phyloP scores from a whole-genome alignment of 2,329 filamentous ascomycete species.

The Stylonectria norvegica region DNA sequence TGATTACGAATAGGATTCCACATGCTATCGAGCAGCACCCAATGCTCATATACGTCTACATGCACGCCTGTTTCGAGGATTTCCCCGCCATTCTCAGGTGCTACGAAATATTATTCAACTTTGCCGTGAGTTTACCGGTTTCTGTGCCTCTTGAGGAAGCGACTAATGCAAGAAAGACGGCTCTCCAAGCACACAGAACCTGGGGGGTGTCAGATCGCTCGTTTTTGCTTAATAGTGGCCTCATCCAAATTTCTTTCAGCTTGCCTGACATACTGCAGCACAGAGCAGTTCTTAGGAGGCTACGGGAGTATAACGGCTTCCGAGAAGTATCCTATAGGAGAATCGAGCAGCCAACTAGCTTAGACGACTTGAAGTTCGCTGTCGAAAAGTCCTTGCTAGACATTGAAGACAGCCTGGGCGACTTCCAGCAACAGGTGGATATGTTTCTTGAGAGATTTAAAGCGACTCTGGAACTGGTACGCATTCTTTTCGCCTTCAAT shows the following conservation, averaged over 20 bases:
- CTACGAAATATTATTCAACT: slow-evolving; percentile 1
- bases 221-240: slow-evolving; percentile 4
- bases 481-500: background rate
- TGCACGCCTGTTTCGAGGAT: slow-evolving; percentile 4
- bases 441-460: slow-evolving; percentile 8
- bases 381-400: background rate
- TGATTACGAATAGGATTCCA: background rate
- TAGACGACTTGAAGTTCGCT: background rate
- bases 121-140: background rate
- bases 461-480: slow-evolving; percentile 2
- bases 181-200: slow-evolving; percentile 1
- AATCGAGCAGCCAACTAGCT: background rate
- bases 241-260: slow-evolving; percentile 4
- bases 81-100: background rate
- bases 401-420: slow-evolving; percentile 3
- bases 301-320: slow-evolving; percentile 7
- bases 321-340: background rate
- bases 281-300: background rate
- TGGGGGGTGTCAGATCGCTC: slow-evolving; percentile 4
- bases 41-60: slow-evolving; percentile 4
- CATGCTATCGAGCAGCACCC: slow-evolving; percentile 4
- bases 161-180: slow-evolving; percentile 2
- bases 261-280: slow-evolving; percentile 4
- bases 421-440: slow-evolving; percentile 4
- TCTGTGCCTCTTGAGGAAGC: background rate